Percentiles rank a stretch among this genome's conserved stretches.
Conservation (phyloP, 257 asterid genomes). For the Solanum tarapatanum region DNA sequence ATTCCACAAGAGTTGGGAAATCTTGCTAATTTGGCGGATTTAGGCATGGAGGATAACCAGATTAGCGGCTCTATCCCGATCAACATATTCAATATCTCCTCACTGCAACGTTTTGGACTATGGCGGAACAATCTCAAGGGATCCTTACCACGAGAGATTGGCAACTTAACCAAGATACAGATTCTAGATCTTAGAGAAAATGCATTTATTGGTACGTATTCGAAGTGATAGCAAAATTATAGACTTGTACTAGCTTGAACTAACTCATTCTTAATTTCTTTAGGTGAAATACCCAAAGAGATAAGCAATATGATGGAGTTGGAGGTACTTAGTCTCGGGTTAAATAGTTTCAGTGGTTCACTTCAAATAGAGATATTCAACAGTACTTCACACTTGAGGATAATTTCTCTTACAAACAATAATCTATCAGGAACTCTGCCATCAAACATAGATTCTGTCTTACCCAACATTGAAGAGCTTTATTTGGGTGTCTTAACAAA, state of each 20-base stretch:
- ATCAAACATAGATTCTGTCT: neutral
- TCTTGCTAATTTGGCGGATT: neutral
- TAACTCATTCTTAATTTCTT: neutral
- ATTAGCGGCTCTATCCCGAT: slow-evolving; percentile 4
- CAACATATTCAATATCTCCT: slow-evolving; percentile 5
- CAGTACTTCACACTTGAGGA: neutral
- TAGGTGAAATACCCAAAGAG: neutral
- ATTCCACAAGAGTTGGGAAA: neutral
- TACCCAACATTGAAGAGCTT: neutral
- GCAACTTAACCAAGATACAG: slow-evolving; percentile 14
- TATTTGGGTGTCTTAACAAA: neutral
- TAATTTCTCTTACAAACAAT: neutral
- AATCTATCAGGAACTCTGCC: neutral
- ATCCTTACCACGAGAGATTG: slow-evolving; percentile 7
- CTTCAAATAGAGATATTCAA: neutral
- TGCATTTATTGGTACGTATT: neutral
- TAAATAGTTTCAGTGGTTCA: neutral
- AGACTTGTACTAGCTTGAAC: neutral
- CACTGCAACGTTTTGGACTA: neutral
- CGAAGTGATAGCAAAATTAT: neutral
- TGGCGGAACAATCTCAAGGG: slow-evolving; percentile 5
- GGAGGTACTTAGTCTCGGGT: neutral
- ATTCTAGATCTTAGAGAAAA: neutral
- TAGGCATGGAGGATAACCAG: slow-evolving; percentile 1
- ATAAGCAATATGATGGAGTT: neutral